A percentile compares a stretch with the other conserved stretches of the same genome.
Conservation (phyloP, 2,329 filamentous ascomycete species). For the Sporothrix brunneoviolacea region DNA sequence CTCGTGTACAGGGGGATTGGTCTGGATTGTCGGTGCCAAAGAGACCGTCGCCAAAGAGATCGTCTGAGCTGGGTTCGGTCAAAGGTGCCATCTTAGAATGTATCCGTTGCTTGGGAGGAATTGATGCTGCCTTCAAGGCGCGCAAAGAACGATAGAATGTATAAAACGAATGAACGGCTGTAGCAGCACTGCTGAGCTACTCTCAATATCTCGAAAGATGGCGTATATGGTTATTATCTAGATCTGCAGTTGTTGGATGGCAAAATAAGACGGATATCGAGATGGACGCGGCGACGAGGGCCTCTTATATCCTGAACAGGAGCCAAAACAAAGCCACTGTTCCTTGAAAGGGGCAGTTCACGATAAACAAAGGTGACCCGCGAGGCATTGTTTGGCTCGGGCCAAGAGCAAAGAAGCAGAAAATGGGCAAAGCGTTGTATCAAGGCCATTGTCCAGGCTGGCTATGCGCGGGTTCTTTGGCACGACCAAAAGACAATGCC, state of each 20-base stretch:
- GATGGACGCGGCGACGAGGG: neutral
- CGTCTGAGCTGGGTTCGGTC: neutral
- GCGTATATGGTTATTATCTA: neutral
- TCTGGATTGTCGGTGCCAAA: neutral
- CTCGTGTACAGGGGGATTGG: neutral
- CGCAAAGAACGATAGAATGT: neutral
- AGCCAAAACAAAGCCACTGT: neutral
- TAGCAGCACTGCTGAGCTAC: slow-evolving; percentile 18
- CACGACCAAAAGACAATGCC: too few species aligned
- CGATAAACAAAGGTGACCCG: neutral
- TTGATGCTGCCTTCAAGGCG: too few species aligned
- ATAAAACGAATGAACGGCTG: neutral
- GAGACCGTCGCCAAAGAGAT: slow-evolving; percentile 2
- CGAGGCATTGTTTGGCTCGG: too few species aligned
- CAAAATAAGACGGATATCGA: neutral
- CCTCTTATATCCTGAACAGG: slow-evolving; percentile 9
- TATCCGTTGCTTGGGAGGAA: too few species aligned
- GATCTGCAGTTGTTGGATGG: neutral
- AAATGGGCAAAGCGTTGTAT: neutral
- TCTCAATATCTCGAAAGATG: neutral
- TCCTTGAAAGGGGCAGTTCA: neutral
- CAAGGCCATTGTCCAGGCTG: neutral
- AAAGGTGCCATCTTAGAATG: neutral
- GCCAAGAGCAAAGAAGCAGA: neutral
- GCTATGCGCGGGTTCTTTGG: neutral